Evolutionary conservation across 108 stramenopile genomes (phyloP).

Genomic region (Pseudonitzschia pungens): DNA sequence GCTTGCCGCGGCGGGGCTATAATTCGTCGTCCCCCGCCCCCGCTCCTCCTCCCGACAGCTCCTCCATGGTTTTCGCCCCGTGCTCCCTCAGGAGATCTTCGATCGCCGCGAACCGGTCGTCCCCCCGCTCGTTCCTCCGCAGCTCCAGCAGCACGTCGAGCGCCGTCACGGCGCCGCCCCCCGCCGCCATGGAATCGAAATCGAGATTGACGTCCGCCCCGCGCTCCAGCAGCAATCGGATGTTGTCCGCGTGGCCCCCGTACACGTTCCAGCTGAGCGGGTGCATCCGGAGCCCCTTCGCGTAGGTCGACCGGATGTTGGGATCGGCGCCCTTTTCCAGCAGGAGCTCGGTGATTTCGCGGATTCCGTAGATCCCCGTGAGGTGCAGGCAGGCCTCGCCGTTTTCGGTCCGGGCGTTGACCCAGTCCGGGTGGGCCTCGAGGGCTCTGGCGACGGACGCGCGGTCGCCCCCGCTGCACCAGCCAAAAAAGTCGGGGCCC

Average conservation of each 20-base stretch:
- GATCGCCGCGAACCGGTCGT: constrained; percentile 48
- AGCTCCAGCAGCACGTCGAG: constrained; percentile 71
- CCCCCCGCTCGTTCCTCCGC: constrained; percentile 40
- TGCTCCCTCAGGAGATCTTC: constrained; percentile 47
- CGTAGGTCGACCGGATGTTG: constrained; percentile 67
- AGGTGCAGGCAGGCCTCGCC: constrained; percentile 85
- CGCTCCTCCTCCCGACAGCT: background rate
- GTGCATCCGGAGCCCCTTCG: constrained; percentile 80
- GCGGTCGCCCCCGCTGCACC: constrained; percentile 29
- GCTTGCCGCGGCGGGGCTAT: no score
- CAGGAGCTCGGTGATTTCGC: constrained; percentile 51
- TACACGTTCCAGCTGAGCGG: constrained; percentile 81
- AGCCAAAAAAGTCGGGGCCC: constrained; percentile 20
- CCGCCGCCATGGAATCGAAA: constrained; percentile 54
- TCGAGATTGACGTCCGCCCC: constrained; percentile 82
- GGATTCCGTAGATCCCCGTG: constrained; percentile 54
- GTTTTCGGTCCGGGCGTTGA: constrained; percentile 43
- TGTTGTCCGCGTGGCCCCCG: constrained; percentile 69
- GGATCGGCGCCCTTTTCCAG: constrained; percentile 71
- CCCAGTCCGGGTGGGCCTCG: constrained; percentile 40
- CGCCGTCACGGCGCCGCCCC: constrained; percentile 39
- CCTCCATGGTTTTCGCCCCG: constrained; percentile 45
- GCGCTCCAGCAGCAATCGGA: constrained; percentile 54
- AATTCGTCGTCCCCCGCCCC: background rate
- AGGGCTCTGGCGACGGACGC: background rate